Conservation (phyloP, 768 basidiomycete genomes). For the Pholiota microspora region DNA sequence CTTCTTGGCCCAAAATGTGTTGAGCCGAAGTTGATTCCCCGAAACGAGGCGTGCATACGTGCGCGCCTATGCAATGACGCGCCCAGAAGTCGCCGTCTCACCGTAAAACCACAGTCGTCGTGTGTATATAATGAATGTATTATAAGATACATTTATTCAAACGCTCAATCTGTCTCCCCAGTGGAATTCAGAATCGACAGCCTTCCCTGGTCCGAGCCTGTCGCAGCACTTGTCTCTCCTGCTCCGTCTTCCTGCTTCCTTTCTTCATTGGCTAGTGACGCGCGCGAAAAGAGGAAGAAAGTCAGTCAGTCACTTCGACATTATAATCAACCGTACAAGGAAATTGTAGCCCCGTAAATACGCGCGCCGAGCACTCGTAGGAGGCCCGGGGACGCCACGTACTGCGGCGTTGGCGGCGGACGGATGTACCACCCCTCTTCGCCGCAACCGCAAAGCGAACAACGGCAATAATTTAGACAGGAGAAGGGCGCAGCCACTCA, state of each 20-base stretch:
- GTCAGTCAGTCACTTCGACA: background rate
- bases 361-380: background rate
- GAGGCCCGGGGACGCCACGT: background rate
- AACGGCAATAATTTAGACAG: background rate
- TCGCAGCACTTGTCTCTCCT: background rate
- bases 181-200: conserved; percentile 19
- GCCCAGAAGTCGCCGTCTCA: too few relatives aligned
- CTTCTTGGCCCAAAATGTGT: background rate
- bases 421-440: background rate
- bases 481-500: conserved; percentile 19
- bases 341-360: background rate
- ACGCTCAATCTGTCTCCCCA: background rate
- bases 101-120: too few relatives aligned
- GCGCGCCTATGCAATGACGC: too few relatives aligned
- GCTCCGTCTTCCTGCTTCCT: conserved; percentile 24
- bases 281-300: background rate
- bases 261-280: conserved; percentile 25
- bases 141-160: too few relatives aligned
- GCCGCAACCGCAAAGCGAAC: conserved; percentile 1
- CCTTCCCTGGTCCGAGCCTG: background rate
- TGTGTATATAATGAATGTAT: too few relatives aligned
- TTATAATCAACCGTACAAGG: background rate
- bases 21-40: background rate
- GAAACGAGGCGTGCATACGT: too few relatives aligned
- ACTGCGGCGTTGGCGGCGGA: background rate